A percentile compares a stretch with the other conserved stretches of the same genome.
Conservation (phyloP, 768 basidiomycete genomes). For the Rhizopogon rudus region DNA sequence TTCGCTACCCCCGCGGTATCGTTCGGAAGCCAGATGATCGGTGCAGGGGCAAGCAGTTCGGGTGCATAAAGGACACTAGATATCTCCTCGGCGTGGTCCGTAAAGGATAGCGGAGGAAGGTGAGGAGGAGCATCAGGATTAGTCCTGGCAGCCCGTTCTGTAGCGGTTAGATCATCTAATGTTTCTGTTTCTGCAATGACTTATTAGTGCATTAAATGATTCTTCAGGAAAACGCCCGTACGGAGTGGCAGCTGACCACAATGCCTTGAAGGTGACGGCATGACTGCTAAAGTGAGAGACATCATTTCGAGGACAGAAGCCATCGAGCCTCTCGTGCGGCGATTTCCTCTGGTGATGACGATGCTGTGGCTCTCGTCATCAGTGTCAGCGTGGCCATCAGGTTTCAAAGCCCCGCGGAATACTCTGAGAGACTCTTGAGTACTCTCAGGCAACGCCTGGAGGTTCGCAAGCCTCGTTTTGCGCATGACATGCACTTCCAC, state of each 20-base stretch:
- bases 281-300: constrained; percentile 70
- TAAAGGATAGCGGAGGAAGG: constrained; percentile 62
- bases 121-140: constrained; percentile 75
- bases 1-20: constrained; percentile 69
- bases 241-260: constrained; percentile 64
- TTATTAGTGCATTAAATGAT: constrained; percentile 1
- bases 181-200: constrained; percentile 57
- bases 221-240: constrained; percentile 31
- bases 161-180: constrained; percentile 75
- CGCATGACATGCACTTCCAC: constrained; percentile 55
- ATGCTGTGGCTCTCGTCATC: constrained; percentile 51
- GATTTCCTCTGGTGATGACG: constrained; percentile 29
- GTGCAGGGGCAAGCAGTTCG: constrained; percentile 71
- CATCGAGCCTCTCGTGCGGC: constrained; percentile 61
- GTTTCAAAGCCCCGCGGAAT: constrained; percentile 42
- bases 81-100: constrained; percentile 75
- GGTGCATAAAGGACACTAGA: constrained; percentile 77
- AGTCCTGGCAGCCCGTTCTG: constrained; percentile 72
- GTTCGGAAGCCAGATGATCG: constrained; percentile 83
- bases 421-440: constrained; percentile 54
- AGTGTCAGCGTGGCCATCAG: constrained; percentile 28
- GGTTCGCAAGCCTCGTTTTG: constrained; percentile 46
- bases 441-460: constrained; percentile 46
- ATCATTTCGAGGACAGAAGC: constrained; percentile 84
- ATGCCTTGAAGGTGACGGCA: constrained; percentile 51